Base-by-base conservation (phyloP, 2,329 filamentous ascomycete species). In the Paecilomyces dactylethromorphus region DNA sequence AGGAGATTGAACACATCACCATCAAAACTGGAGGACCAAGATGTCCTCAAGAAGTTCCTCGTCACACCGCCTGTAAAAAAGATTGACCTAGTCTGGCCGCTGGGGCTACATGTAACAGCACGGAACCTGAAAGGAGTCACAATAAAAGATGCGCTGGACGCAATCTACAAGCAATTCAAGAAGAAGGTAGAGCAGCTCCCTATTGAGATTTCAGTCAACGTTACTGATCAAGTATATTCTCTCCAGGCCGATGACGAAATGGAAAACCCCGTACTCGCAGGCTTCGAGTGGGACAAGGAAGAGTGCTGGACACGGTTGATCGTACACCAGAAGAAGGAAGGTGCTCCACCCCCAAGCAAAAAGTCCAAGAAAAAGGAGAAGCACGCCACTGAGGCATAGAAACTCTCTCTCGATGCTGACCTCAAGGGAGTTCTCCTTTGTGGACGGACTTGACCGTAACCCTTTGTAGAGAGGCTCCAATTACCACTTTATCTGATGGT, bases 1-100 rank as follows among this genome's bases (percentile, higher is more conserved):
- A 97, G 92, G 93, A 96, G 94, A 80, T 88, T 97, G 74, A 97
- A 97, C 84, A 90, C 87, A 57, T 93, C 92, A 35, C 84, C 91
- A 50, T 79, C 81, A 61, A 84, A 84, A 45, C 76, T 97, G 55
- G 92, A 97, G 31, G 93, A 97, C 67, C 88, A 89, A 69, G 87
- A 92, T 31, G 84, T 89, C 62, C 86, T 97, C 66, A 92, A 92
- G 80, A 87, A 92, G 75, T 80, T 82, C 62, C 86, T 97, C 66
- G 88, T 90, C 68, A 87, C 79, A 61, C 93, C 93, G 54, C 87
- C 89, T 33, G 85, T 97, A 76, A 96, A 94, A 84, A 93, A 91
- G 81, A 93, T 97, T 77, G 92, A 96, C 77, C 83, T 97, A 53
- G 87, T 92, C 78, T 96, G 96, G 82, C 90, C 91, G 15, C 81